Base-by-base conservation (phyloP, 345 rosid species). In the Heritiera littoralis region DNA sequence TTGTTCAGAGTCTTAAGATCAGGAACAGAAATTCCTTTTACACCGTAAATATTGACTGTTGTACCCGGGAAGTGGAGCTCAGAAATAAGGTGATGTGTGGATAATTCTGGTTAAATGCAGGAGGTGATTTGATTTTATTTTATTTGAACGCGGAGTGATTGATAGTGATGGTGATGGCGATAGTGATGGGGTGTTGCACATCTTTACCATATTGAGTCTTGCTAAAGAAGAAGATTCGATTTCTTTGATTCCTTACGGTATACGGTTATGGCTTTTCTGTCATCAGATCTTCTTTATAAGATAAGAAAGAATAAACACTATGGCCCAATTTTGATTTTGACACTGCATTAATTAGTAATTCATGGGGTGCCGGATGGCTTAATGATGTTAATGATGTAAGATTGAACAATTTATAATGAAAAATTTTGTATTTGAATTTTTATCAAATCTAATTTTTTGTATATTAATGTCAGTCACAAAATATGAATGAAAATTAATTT, bases 51-150 rank as follows among this genome's bases (percentile, higher is more conserved):
- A 4, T 20, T 1, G 75, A 72, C 46, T 23, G 28, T 9, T 32
- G 2, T 10, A 6, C 1, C 0, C 18, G 61, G 49, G 35, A 20
- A 49, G 74, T 49, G 18, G 76, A 17, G 63, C 48, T 35, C 9
- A 64, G 9, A 6, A 6, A 13, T 64, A 64, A 64, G 9, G 41
- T 30, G 60, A 55, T 10, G 49, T 23, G 35, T 54, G 76, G 49
- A 38, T 54, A 35, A 72, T 54, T 72, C 54, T 54, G 76, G 76
- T 35, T 72, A 72, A 55, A 52, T 28, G 40, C 18, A 59, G 35
- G 65, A 61, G 38, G 6, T 48, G 58, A 32, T 71, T 45, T 48
- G 18, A 4, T 35, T 52, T 54, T 70, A 7, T 74, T 74, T 74
- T 23, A 23, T 23, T 23, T 74, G 49, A 58, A 23, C 6, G 56